Percentiles rank a stretch among this genome's conserved stretches.
These are phyloP conservation scores for Saturnispora diversa DNA, from an alignment of 805 yeast genomes.

Conservation along the genomic window DNA sequence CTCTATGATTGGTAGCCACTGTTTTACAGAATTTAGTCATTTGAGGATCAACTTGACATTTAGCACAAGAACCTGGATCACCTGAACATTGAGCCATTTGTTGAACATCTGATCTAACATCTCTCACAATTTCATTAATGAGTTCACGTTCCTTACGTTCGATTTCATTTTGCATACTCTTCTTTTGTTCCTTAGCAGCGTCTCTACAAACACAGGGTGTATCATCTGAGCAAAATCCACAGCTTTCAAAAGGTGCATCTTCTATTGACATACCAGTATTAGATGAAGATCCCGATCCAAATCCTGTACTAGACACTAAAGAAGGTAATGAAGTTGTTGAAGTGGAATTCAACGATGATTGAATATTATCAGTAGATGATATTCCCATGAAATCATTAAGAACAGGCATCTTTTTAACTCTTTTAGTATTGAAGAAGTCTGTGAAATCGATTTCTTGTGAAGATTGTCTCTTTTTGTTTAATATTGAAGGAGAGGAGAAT, in stretches of 20 bases:
- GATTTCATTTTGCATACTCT: slow-evolving; percentile 11
- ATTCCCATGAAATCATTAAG: slow-evolving; percentile 11
- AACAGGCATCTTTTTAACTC: slow-evolving; percentile 19
- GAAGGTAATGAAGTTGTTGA: slow-evolving; percentile 5
- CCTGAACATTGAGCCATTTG: slow-evolving; percentile 58
- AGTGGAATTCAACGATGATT: background rate
- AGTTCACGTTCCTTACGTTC: slow-evolving; percentile 13
- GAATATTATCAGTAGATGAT: background rate
- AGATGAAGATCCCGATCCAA: too few relatives aligned
- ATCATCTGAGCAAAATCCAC: slow-evolving; percentile 91
- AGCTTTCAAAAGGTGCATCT: slow-evolving; percentile 44
- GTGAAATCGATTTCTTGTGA: slow-evolving; percentile 51
- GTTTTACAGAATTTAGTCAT: slow-evolving; percentile 84
- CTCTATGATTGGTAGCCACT: slow-evolving; percentile 38
- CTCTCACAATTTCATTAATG: slow-evolving; percentile 10
- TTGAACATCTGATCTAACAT: slow-evolving; percentile 12
- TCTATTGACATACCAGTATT: slow-evolving; percentile 9
- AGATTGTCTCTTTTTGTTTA: slow-evolving; percentile 1
- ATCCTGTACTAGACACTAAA: background rate
- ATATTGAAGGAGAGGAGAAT: slow-evolving; percentile 6
- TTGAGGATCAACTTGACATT: slow-evolving; percentile 82
- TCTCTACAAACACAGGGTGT: slow-evolving; percentile 91
- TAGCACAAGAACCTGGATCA: slow-evolving; percentile 78
- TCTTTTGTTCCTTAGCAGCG: slow-evolving; percentile 42
- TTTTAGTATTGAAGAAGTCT: slow-evolving; percentile 28